Evolutionary conservation across 2,329 filamentous ascomycete genomes (phyloP), one percentile per base, ranked within the genome.

Genomic region (Myriosclerotinia scirpicola): DNA sequence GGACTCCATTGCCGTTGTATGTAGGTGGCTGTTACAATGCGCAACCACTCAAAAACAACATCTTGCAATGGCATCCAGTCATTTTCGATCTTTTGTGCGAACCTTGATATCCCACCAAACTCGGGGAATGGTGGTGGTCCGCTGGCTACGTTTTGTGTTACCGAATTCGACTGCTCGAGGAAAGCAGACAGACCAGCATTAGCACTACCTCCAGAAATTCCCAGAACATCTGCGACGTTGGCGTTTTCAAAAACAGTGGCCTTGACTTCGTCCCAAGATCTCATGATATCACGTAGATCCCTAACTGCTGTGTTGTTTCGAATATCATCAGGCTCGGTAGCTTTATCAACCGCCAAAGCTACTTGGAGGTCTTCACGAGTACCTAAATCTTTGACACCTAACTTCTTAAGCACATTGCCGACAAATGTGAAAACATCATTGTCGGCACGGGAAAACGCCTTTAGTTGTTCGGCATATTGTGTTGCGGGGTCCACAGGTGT

Each of bases 141-240:
- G n/a, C 79, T 80, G 1, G 78, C 77, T 30, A 81, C 78, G 60
- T 83, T 81, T 71, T 85, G 82, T 0, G 83, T 81, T 4, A 81
- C 81, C 0, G 83, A 79, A 70, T 87, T 88, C 1, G 85, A 83
- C 71, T 89, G 85, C 70, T 89, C 87, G 5, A 89, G 79, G 70
- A 89, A 89, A 5, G 85, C 86, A 0, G 83, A 85, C 20, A 87
- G 79, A 11, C 84, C 84, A 40, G 72, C 73, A 67, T 77, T 77
- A n/a, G 74, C 73, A 65, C 68, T 71, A 30, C 69, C 73, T 38
- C 68, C 67, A 12, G 72, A 72, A 3, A 72, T 73, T 6, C 76
- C 76, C 17, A 77, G 69, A 20, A 77, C 71, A 59, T 76, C 76
- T 54, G 72, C 73, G 20, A 71, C 73, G 68, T 74, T 76, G 14